A percentile compares a stretch with the other conserved stretches of the same genome.
Evolutionary conservation across 257 asterid genomes (phyloP).

Genomic region (Nyctanthes arbortristis): DNA sequence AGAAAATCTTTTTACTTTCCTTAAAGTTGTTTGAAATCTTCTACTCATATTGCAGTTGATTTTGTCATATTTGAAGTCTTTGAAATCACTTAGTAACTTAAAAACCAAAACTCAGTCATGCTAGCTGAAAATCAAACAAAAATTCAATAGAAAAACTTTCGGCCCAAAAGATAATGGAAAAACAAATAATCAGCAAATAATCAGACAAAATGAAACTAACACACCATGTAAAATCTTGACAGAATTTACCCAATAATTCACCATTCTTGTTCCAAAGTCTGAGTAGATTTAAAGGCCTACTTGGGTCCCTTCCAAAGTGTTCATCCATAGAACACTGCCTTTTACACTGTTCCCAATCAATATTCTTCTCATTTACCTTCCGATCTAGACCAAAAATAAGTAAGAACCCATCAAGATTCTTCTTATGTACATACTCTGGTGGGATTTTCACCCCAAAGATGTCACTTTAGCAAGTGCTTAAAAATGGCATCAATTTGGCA

Average conservation of each 20-base stretch:
- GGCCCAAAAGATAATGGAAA: too few relatives aligned
- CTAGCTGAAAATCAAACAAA: not conserved
- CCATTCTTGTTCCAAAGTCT: not conserved
- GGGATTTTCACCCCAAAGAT: slow-evolving; percentile 25
- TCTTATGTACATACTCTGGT: slow-evolving; percentile 21
- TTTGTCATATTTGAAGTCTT: not conserved
- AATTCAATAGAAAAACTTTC: too few relatives aligned
- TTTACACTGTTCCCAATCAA: slow-evolving; percentile 45
- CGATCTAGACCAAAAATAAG: slow-evolving; percentile 21
- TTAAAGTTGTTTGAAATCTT: slow-evolving; percentile 47
- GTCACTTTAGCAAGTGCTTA: slow-evolving; percentile 36
- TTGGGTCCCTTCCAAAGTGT: slow-evolving; percentile 19
- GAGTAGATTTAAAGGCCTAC: not conserved
- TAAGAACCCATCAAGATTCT: not conserved
- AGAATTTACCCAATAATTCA: not conserved
- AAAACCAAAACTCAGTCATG: not conserved
- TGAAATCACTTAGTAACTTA: not conserved
- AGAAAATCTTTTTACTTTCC: slow-evolving; percentile 47
- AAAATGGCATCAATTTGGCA: slow-evolving; percentile 36
- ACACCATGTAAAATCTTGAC: not conserved
- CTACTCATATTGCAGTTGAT: slow-evolving; percentile 8
- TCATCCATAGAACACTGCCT: slow-evolving; percentile 26
- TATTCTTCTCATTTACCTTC: slow-evolving; percentile 30
- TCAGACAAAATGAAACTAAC: not conserved
- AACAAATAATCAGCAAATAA: too few relatives aligned